Evolutionary conservation across 1,284 basidiomycete species (phyloP).

Genomic region (Pterulicium gracile): DNA sequence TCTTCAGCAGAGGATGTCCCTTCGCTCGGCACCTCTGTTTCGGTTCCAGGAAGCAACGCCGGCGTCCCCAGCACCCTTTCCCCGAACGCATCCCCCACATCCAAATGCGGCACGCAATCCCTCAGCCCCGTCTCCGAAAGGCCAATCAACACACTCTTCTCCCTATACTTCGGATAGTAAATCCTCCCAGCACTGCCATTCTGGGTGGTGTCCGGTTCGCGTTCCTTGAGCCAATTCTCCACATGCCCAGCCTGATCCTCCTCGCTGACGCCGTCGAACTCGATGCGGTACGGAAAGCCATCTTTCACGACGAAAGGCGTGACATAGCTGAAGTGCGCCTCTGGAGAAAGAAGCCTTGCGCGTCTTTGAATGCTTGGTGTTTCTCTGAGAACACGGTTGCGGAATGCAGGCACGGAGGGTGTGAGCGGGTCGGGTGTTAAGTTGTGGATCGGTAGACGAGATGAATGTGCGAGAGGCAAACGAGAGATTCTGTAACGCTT

Average conservation of each 20-base stretch:
- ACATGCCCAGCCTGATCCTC: conserved; percentile 53
- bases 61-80: conserved; percentile 45
- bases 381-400: conserved; percentile 33
- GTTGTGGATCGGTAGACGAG: conserved; percentile 14
- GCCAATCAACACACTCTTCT: conserved; percentile 60
- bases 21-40: conserved; percentile 19
- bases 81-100: conserved; percentile 72
- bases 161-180: conserved; percentile 40
- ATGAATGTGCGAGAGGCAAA: neutral
- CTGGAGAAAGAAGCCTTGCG: conserved; percentile 42
- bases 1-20: conserved; percentile 22
- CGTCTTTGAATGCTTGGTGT: conserved; percentile 68
- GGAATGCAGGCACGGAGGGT: conserved; percentile 39
- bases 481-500: neutral
- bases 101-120: conserved; percentile 79
- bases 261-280: conserved; percentile 34
- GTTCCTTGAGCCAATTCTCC: conserved; percentile 58
- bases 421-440: conserved; percentile 61
- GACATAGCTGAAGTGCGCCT: conserved; percentile 75
- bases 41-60: conserved; percentile 24
- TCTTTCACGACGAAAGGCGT: conserved; percentile 68
- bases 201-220: conserved; percentile 29
- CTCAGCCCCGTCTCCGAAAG: conserved; percentile 54
- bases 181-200: conserved; percentile 24
- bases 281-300: conserved; percentile 74